Evolutionary conservation across 2,329 filamentous ascomycete species (phyloP), one percentile per base, ranked within the genome.

Genomic region (Helicocarpus griseus): DNA sequence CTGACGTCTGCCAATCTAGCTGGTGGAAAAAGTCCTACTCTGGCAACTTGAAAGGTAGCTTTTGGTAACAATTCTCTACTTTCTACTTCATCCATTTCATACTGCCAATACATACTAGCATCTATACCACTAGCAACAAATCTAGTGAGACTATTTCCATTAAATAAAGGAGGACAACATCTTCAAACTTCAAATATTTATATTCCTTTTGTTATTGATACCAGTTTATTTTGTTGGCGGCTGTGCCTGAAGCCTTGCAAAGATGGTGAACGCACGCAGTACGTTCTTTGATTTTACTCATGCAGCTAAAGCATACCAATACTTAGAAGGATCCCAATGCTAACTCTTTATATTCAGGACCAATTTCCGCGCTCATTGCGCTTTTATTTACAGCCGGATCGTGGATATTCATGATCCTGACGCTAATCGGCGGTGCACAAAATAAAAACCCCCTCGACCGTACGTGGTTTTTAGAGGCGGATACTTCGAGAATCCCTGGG

Each of bases 401-500:
- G 49, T 71, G 84, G 49, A 68, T 86, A 26, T 68, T 87, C 56
- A 77, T 84, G 59, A 79, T 86, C 68, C 76, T 87, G 59, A 78
- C 83, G 56, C 73, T 87, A 47, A 73, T 87, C 41, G 81, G 77
- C 39, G 83, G 83, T 54, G 74, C 73, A 29, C 69, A 73, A 52
- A 73, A 81, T 61, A 65, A 63, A 40, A 71, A 62, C 13, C 83
- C 83, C 1, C 74, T 94, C 51, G 80, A 86, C 67, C 73, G 82
- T 53, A 89, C 89, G 57, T 96, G 89, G 71, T 95, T 96, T 75
- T 81, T 97, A 29, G 77, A 85, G 64, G 87, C 87, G 61, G 79
- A 86, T 64, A 95, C 90, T 0, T 73, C 72, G 29, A 81, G 77
- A 63, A 89, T 95, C 63, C 74, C 78, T 2, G 83, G 83, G 45